Conservation (phyloP, 768 basidiomycete genomes). For the Serendipita sp. region DNA sequence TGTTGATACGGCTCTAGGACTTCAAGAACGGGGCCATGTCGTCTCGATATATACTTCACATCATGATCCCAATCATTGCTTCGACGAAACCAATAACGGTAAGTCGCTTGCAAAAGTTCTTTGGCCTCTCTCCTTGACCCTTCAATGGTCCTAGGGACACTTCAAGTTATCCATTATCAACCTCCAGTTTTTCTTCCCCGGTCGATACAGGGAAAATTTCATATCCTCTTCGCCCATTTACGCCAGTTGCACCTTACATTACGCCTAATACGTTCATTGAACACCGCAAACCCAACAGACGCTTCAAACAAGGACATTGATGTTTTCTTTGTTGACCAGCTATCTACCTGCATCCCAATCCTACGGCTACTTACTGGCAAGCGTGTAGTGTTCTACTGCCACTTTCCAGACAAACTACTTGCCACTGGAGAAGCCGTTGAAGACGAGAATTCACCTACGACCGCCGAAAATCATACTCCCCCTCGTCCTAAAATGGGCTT, state of each 20-base stretch:
- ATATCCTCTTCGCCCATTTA: slow-evolving; percentile 76
- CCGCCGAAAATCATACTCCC: neutral
- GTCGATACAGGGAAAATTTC: slow-evolving; percentile 61
- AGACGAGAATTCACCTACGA: neutral
- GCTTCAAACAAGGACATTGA: slow-evolving; percentile 27
- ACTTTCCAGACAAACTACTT: slow-evolving; percentile 92
- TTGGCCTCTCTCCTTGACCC: neutral
- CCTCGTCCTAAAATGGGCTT: slow-evolving; percentile 31
- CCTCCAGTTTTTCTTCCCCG: slow-evolving; percentile 56
- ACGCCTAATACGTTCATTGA: slow-evolving; percentile 34
- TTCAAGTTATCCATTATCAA: slow-evolving; percentile 53
- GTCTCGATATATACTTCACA: slow-evolving; percentile 89
- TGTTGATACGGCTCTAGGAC: slow-evolving; percentile 83
- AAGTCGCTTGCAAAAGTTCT: slow-evolving; percentile 14
- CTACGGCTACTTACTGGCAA: slow-evolving; percentile 48
- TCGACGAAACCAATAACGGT: slow-evolving; percentile 91
- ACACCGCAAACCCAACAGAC: slow-evolving; percentile 19
- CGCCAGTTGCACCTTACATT: slow-evolving; percentile 71
- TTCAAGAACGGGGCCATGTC: slow-evolving; percentile 68
- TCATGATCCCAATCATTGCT: slow-evolving; percentile 75
- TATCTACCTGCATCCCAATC: slow-evolving; percentile 81
- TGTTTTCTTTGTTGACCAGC: slow-evolving; percentile 87
- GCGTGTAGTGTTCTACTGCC: slow-evolving; percentile 93
- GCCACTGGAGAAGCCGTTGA: slow-evolving; percentile 48
- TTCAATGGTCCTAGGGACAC: slow-evolving; percentile 39